A percentile compares a stretch with the other conserved stretches of the same genome.
phyloP scores from a whole-genome alignment of 768 basidiomycete species.

The Pleurotus pulmonarius region DNA sequence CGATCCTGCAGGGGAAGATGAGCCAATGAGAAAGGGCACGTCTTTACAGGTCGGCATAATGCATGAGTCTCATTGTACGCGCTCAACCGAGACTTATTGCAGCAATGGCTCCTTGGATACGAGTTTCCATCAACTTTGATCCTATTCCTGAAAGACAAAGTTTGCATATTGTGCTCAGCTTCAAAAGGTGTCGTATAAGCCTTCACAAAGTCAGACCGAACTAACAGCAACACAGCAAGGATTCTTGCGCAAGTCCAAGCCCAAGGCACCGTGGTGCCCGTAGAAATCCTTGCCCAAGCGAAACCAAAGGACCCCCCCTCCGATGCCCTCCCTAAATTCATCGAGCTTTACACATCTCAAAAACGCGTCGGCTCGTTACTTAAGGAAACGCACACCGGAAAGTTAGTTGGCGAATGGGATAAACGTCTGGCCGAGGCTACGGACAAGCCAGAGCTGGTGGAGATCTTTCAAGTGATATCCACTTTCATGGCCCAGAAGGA shows the following conservation, averaged over 20 bases:
- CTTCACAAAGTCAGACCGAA: neutral
- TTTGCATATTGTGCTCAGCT: conserved; percentile 80
- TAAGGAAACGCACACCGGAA: conserved; percentile 86
- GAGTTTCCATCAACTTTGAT: conserved; percentile 95
- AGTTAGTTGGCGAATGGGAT: conserved; percentile 86
- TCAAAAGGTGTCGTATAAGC: conserved; percentile 64
- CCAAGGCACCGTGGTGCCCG: conserved; percentile 48
- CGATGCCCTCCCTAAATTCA: conserved; percentile 69
- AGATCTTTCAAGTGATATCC: conserved; percentile 75
- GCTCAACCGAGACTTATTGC: conserved; percentile 15
- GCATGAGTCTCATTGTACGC: conserved; percentile 3
- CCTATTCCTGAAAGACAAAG: conserved; percentile 72
- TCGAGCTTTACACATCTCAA: conserved; percentile 55
- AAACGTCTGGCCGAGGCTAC: conserved; percentile 49
- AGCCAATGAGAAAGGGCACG: conserved; percentile 86
- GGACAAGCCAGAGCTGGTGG: conserved; percentile 70
- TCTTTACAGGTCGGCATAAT: conserved; percentile 74
- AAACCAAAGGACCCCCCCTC: conserved; percentile 76
- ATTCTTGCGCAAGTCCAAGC: conserved; percentile 77
- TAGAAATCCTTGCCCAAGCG: conserved; percentile 77
- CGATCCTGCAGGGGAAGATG: conserved; percentile 81
- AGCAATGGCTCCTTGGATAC: conserved; percentile 97
- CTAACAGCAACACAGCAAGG: conserved; percentile 53
- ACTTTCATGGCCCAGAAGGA: conserved; percentile 85
- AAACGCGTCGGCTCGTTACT: conserved; percentile 68